A percentile compares a stretch with the other conserved stretches of the same genome.
phyloP scores from a whole-genome alignment of 1,139 yeast genomes.

The Taphrina confusa region DNA sequence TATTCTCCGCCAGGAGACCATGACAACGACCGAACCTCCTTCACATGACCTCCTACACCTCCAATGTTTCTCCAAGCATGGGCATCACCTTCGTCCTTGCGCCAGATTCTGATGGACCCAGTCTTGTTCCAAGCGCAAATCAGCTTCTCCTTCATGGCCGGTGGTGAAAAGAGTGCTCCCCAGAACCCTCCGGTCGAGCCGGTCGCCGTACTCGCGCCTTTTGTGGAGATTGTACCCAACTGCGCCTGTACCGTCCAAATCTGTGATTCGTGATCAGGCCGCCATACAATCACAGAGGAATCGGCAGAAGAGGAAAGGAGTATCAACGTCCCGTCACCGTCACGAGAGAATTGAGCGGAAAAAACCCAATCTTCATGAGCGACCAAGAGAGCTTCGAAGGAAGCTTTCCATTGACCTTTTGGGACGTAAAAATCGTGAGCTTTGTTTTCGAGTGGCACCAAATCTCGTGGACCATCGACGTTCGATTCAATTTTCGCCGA shows the following conservation, averaged over 20 bases:
- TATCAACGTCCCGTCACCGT: constrained; percentile 43
- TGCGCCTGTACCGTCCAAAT: constrained; percentile 84
- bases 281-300: constrained; percentile 94
- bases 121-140: constrained; percentile 90
- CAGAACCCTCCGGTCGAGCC: constrained; percentile 98
- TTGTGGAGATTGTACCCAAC: constrained; percentile 87
- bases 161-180: constrained; percentile 73
- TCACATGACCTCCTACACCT: constrained; percentile 76
- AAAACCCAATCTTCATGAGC: constrained; percentile 99
- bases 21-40: constrained; percentile 71
- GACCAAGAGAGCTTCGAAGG: constrained; percentile 89
- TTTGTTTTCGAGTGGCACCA: constrained; percentile 24
- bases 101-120: constrained; percentile 40
- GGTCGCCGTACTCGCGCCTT: constrained; percentile 97
- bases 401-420: constrained; percentile 50
- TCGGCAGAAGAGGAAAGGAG: constrained; percentile 89
- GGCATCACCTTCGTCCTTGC: constrained; percentile 46
- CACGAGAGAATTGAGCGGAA: constrained; percentile 71
- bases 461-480: not conserved
- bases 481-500: not conserved
- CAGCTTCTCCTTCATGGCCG: constrained; percentile 77
- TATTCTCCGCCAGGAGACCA: constrained; percentile 74
- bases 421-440: constrained; percentile 12
- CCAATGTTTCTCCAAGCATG: constrained; percentile 57
- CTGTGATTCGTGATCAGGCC: constrained; percentile 81